Percentiles rank a stretch among this genome's conserved stretches.
These are phyloP conservation scores for Vigna angularis DNA, from an alignment of 306 rosid genomes.

Conservation along the genomic window DNA sequence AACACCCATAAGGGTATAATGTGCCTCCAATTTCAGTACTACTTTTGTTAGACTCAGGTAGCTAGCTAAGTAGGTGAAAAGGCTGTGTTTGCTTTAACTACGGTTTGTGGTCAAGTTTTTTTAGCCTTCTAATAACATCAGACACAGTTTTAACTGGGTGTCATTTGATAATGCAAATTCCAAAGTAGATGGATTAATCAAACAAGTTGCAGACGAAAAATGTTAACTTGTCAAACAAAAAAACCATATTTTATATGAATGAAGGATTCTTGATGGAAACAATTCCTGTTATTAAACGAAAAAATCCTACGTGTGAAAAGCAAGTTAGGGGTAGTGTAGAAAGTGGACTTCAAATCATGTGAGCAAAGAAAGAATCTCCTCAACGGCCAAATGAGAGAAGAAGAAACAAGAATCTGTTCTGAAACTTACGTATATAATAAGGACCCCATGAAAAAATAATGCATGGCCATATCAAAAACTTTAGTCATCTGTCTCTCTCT, in stretches of 20 bases:
- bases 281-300: slow-evolving; percentile 4
- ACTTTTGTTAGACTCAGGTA: slow-evolving; percentile 13
- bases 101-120: slow-evolving; percentile 30
- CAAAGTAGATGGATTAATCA: slow-evolving; percentile 26
- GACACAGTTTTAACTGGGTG: slow-evolving; percentile 23
- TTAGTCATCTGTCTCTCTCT: slow-evolving; percentile 35
- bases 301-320: slow-evolving; percentile 57
- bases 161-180: slow-evolving; percentile 12
- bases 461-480: slow-evolving; percentile 75
- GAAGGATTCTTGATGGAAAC: slow-evolving; percentile 35
- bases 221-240: slow-evolving; percentile 27
- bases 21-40: slow-evolving; percentile 26
- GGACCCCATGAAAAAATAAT: slow-evolving; percentile 69
- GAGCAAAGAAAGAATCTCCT: slow-evolving; percentile 54
- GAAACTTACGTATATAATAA: slow-evolving; percentile 68
- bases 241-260: slow-evolving; percentile 1
- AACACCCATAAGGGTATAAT: slow-evolving; percentile 37
- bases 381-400: slow-evolving; percentile 15
- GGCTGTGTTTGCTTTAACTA: slow-evolving; percentile 12
- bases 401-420: slow-evolving; percentile 48
- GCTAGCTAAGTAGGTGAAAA: slow-evolving; percentile 30
- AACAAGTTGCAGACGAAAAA: slow-evolving; percentile 29
- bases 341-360: slow-evolving; percentile 67
- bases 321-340: slow-evolving; percentile 56
- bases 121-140: slow-evolving; percentile 25